Evolutionary conservation across 2,329 filamentous ascomycete genomes (phyloP).

Genomic region (Daldinia sp.): DNA sequence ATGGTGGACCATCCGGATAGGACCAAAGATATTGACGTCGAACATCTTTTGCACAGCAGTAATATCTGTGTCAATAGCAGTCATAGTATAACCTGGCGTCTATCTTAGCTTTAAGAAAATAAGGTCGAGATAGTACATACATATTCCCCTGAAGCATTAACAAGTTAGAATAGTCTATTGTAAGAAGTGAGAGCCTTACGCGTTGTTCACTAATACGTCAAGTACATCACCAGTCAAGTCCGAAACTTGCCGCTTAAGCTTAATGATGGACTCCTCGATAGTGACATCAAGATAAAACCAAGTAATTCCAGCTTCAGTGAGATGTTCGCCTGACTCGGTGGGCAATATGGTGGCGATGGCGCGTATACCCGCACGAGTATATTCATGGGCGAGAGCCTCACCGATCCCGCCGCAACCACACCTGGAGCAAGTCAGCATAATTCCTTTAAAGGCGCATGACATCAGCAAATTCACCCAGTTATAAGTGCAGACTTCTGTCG

Average conservation of each 20-base stretch:
- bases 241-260: neutral
- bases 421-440: no score
- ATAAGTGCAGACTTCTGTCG: no score
- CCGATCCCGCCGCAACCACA: no score
- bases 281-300: neutral
- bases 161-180: no score
- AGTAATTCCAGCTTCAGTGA: neutral
- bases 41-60: neutral
- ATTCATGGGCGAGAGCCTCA: neutral
- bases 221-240: neutral
- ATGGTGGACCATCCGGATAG: neutral
- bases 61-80: neutral
- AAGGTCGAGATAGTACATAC: no score
- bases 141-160: no score
- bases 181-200: no score
- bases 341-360: neutral
- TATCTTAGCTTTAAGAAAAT: no score
- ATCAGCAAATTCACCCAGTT: no score
- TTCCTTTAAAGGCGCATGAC: no score
- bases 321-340: neutral
- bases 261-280: neutral
- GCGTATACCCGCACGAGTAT: neutral
- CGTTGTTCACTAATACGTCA: neutral
- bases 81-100: neutral
- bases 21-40: neutral